Conservation (phyloP, 176 grass and related monocot genomes). For the Typha latifolia region DNA sequence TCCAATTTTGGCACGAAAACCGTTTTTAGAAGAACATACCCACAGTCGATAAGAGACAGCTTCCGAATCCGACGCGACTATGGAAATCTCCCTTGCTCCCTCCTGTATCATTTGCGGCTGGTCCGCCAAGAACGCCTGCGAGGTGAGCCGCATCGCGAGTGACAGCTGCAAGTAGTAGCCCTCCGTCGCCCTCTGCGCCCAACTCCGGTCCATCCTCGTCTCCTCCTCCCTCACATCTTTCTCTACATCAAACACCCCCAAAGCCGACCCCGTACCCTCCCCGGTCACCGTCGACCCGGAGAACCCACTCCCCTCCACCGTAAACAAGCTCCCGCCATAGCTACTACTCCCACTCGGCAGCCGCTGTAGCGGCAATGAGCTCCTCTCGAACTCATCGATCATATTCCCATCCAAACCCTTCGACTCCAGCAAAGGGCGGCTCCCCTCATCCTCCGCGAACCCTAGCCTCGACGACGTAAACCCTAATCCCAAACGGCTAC, state of each 20-base stretch:
- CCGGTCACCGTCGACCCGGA: conserved; percentile 34
- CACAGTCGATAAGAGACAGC: conserved; percentile 78
- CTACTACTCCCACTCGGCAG: conserved; percentile 22
- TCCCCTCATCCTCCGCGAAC: conserved; percentile 4
- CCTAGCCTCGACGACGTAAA: background rate
- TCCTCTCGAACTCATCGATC: conserved; percentile 4
- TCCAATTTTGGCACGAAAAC: background rate
- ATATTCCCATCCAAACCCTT: background rate
- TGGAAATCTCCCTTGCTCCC: conserved; percentile 20
- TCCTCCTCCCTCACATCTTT: conserved; percentile 10
- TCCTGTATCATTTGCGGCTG: conserved; percentile 26
- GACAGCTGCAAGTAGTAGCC: conserved; percentile 86
- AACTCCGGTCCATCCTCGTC: conserved; percentile 19
- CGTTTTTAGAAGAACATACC: conserved; percentile 21
- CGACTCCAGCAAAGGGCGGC: conserved; percentile 10
- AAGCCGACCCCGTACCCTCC: conserved; percentile 4
- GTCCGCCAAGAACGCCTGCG: conserved; percentile 71
- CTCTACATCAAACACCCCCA: background rate
- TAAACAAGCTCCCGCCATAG: conserved; percentile 35
- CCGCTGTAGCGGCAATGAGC: conserved; percentile 1
- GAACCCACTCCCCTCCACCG: conserved; percentile 20
- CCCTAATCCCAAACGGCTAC: background rate
- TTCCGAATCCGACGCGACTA: conserved; percentile 35
- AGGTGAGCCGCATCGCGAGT: conserved; percentile 64
- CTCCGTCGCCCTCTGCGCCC: conserved; percentile 63